phyloP scores from a whole-genome alignment of 805 yeast genomes.

The Komagataella pastoris region DNA sequence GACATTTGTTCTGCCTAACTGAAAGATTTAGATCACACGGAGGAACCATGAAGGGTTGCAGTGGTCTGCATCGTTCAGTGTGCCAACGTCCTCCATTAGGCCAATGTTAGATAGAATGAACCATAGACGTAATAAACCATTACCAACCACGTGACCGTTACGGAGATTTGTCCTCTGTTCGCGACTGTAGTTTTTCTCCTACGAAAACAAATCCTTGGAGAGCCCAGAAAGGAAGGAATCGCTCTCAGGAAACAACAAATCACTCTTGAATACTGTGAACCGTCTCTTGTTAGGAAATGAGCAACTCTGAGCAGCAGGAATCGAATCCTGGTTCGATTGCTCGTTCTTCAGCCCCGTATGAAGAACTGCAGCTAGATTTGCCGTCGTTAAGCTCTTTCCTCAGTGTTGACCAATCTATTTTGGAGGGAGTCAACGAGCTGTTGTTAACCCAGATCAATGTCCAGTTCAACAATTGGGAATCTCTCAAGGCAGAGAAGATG shows the following conservation, averaged over 20 bases:
- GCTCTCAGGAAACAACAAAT: not conserved
- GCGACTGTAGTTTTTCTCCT: not conserved
- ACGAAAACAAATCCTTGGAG: not conserved
- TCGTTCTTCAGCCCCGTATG: not conserved
- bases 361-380: not conserved
- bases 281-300: not conserved
- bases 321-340: not conserved
- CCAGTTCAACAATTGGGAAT: constrained; percentile 20
- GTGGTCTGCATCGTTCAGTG: not conserved
- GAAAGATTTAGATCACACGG: not conserved
- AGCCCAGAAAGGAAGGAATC: not conserved
- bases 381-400: constrained; percentile 20
- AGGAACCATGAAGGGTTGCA: not conserved
- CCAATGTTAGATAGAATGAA: not conserved
- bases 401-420: constrained; percentile 12
- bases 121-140: not conserved
- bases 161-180: not conserved
- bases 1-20: constrained; percentile 22
- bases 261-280: not conserved
- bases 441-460: constrained; percentile 15
- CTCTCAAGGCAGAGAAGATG: constrained; percentile 22
- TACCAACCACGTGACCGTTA: not conserved
- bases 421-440: constrained; percentile 10
- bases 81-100: not conserved
- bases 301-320: not conserved